Base-by-base conservation (phyloP, 805 yeast species). In the Dipodascus albidus region DNA sequence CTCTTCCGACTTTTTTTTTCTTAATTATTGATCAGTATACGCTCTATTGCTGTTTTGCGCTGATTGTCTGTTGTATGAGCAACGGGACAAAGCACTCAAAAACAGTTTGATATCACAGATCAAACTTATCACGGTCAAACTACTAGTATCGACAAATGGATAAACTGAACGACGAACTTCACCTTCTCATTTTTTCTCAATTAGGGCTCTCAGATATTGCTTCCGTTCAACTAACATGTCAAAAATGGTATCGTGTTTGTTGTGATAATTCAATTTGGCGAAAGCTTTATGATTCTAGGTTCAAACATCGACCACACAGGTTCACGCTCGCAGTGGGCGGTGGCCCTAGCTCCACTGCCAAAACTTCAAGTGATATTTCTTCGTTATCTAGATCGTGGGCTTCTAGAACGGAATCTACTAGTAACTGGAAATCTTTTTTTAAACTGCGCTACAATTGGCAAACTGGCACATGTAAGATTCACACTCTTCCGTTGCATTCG, bases 401-500 rank as follows among this genome's bases (percentile, higher is more conserved):
- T 19, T 38, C 44, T 6, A 38, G 44, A 38, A 38, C 9, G 8
- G 44, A 38, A 4, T 14, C 44, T 6, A 38, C 17, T 6, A 23
- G 35, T 8, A 17, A 47, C 27, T 55, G 57, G 57, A 50, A 53
- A 22, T 44, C 52, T 1, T 47, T 47, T n/a, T 55, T 52, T 51
- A 47, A 20, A 22, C 41, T 52, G 14, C 31, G 50, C 11, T 47
- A 44, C 21, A 55, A 55, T 23, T 55, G 57, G 57, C 47, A 50
- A 11, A 21, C 19, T 8, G 57, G 57, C 9, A 47, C n/a, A 8
- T 55, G 55, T 49, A 48, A 22, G 3, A 44, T 53, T 8, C 48
- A 24, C 19, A 24, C 31, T 9, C 51, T 38, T n/a, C 24, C 21
- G 42, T n/a, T 47, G 19, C 27, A 47, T 8, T 47, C 24, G 19